phyloP scores from a whole-genome alignment of 1,139 yeast species.

The Pichia sp. region DNA sequence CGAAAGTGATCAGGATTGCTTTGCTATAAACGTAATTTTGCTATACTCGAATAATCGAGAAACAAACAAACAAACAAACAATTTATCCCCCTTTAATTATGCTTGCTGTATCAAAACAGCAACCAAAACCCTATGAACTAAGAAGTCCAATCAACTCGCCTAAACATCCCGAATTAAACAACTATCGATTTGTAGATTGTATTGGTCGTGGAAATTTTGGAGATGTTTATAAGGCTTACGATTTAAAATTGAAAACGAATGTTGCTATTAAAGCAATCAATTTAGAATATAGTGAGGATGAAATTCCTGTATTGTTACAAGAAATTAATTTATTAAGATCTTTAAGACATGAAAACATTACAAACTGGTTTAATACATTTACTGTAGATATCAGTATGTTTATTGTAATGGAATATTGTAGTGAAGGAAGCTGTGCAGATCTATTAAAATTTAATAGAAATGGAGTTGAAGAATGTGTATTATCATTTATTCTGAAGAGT shows the following conservation, averaged over 20 bases:
- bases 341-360: slow-evolving; percentile 57
- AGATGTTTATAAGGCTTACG: slow-evolving; percentile 64
- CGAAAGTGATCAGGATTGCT: no score
- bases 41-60: no score
- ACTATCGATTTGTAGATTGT: slow-evolving; percentile 41
- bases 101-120: no score
- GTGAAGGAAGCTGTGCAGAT: slow-evolving; percentile 86
- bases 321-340: slow-evolving; percentile 71
- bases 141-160: not conserved
- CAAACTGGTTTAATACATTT: slow-evolving; percentile 59
- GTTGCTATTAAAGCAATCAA: slow-evolving; percentile 80
- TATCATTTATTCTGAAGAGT: slow-evolving; percentile 53
- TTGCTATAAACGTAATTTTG: no score
- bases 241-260: slow-evolving; percentile 22
- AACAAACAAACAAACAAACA: no score
- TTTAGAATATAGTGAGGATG: slow-evolving; percentile 69
- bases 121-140: no score
- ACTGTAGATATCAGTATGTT: slow-evolving; percentile 63
- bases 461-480: slow-evolving; percentile 48
- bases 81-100: no score
- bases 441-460: slow-evolving; percentile 47
- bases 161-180: slow-evolving; percentile 14
- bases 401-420: slow-evolving; percentile 90
- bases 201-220: slow-evolving; percentile 86
- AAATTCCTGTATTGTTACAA: slow-evolving; percentile 58